These are phyloP conservation scores for Quercus phellos DNA, from an alignment of 331 rosid species.

Conservation along the genomic window DNA sequence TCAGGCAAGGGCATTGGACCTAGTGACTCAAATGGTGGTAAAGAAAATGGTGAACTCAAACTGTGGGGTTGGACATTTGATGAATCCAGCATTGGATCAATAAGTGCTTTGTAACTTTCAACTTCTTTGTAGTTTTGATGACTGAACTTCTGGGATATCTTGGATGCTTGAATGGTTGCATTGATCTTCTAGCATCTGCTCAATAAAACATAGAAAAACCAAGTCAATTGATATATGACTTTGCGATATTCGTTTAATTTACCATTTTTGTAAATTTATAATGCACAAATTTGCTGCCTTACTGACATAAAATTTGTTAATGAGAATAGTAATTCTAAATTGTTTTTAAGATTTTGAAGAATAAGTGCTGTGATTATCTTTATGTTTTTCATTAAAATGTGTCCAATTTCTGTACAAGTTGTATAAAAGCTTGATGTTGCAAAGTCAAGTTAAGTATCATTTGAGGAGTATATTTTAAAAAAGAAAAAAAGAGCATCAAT, in stretches of 20 bases:
- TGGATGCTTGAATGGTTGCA: slow-evolving; percentile 25
- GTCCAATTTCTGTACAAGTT: too few relatives aligned
- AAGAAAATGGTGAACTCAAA: slow-evolving; percentile 61
- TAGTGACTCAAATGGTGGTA: slow-evolving; percentile 76
- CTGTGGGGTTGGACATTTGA: slow-evolving; percentile 59
- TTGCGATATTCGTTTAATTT: neutral
- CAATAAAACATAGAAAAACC: neutral
- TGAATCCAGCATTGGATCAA: slow-evolving; percentile 31
- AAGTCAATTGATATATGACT: neutral
- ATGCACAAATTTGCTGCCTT: too few relatives aligned
- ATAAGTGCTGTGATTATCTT: too few relatives aligned
- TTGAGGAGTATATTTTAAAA: too few relatives aligned
- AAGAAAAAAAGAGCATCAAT: too few relatives aligned
- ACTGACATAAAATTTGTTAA: too few relatives aligned
- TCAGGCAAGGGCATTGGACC: slow-evolving; percentile 52
- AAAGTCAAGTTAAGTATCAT: neutral
- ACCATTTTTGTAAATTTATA: too few relatives aligned
- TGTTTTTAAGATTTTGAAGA: neutral
- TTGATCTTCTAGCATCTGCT: slow-evolving; percentile 58
- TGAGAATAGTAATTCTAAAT: neutral
- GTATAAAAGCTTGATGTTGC: neutral
- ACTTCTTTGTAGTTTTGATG: slow-evolving; percentile 39
- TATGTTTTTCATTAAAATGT: too few relatives aligned
- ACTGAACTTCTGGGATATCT: slow-evolving; percentile 29
- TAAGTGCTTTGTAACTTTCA: slow-evolving; percentile 41